Conservation (phyloP, 148 eudicot species). For the Salicornia ramosissima region DNA sequence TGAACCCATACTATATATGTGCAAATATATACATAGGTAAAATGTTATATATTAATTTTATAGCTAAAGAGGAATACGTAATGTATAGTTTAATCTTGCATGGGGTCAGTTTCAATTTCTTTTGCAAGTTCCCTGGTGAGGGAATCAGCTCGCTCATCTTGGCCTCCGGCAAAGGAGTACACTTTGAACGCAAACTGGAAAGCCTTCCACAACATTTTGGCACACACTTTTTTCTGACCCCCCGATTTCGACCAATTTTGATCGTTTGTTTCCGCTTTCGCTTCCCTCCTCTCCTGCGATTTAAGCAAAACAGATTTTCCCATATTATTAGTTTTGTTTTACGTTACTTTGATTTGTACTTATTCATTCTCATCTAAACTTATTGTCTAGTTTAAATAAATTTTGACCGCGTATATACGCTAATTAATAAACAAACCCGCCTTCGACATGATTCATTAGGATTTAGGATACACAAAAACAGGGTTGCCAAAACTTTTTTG, state of each 20-base stretch:
- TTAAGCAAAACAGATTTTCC: not conserved
- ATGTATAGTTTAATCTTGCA: constrained; percentile 31
- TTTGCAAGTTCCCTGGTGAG: constrained; percentile 82
- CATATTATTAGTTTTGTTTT: too few species aligned
- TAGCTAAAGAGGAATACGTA: too few species aligned
- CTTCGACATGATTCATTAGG: too few species aligned
- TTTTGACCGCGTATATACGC: too few species aligned
- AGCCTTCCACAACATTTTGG: constrained; percentile 72
- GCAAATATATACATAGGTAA: not conserved
- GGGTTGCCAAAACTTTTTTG: too few species aligned
- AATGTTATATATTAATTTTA: not conserved
- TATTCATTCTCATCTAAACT: too few species aligned
- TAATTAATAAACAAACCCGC: too few species aligned
- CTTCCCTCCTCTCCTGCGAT: constrained; percentile 67
- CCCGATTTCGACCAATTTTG: constrained; percentile 42
- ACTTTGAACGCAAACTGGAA: constrained; percentile 93
- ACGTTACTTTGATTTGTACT: too few species aligned
- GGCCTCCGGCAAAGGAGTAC: constrained; percentile 94
- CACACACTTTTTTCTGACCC: constrained; percentile 48
- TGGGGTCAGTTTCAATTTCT: constrained; percentile 74
- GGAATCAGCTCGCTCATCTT: constrained; percentile 87
- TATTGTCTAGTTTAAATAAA: too few species aligned
- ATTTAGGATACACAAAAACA: too few species aligned
- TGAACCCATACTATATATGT: not conserved
- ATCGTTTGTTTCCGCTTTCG: constrained; percentile 38